These are phyloP conservation scores for Dactylellina leptospora DNA, from an alignment of 2,329 filamentous ascomycete genomes.

Conservation along the genomic window DNA sequence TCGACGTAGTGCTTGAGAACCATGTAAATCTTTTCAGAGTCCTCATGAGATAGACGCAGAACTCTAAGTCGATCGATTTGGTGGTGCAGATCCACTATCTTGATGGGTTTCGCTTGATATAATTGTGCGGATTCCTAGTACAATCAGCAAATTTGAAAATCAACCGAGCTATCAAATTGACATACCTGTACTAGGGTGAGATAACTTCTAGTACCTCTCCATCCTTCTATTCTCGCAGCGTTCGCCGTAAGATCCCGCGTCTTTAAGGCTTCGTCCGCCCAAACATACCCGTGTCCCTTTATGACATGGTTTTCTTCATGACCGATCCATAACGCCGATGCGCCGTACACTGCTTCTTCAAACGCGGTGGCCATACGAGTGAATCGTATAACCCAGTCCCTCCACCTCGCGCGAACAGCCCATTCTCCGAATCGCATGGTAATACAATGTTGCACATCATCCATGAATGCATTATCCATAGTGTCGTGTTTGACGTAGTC, in stretches of 20 bases:
- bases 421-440: constrained; percentile 86
- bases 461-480: constrained; percentile 89
- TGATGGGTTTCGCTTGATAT: constrained; percentile 73
- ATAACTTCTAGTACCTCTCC: constrained; percentile 94
- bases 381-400: constrained; percentile 93
- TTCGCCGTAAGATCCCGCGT: constrained; percentile 89
- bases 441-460: constrained; percentile 82
- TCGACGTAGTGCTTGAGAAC: constrained; percentile 78
- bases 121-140: constrained; percentile 72
- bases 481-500: constrained; percentile 63
- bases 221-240: constrained; percentile 91
- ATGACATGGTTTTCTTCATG: constrained; percentile 72
- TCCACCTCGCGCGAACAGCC: constrained; percentile 89
- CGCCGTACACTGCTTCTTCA: constrained; percentile 93
- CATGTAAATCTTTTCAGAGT: constrained; percentile 84
- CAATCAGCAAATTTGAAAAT: constrained; percentile 57
- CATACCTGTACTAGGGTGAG: constrained; percentile 89
- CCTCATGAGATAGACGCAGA: constrained; percentile 77
- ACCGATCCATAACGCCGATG: constrained; percentile 85
- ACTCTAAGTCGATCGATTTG: constrained; percentile 89
- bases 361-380: constrained; percentile 91
- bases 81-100: constrained; percentile 86
- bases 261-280: constrained; percentile 82
- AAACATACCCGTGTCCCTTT: constrained; percentile 91
- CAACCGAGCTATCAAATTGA: constrained; percentile 56